Conservation (phyloP, 306 rosid genomes). For the Vachellia pachyceras region DNA sequence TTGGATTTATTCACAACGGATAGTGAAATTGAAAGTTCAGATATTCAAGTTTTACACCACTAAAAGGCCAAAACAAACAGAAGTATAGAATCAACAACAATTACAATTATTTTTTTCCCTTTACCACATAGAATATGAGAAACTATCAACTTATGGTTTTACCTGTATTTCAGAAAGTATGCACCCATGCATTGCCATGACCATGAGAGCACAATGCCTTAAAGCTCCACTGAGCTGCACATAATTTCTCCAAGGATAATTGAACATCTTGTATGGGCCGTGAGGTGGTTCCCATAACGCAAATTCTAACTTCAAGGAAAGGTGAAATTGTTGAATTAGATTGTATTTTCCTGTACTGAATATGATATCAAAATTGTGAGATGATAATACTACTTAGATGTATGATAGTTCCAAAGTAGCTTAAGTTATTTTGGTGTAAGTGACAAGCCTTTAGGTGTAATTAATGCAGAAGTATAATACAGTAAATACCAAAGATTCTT, state of each 20-base stretch:
- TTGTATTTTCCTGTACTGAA: constrained; percentile 1
- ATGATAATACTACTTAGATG: constrained; percentile 13
- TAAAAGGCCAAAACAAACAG: background rate
- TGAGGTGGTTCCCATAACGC: constrained; percentile 90
- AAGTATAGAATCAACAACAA: background rate
- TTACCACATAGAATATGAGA: background rate
- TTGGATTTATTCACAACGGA: background rate
- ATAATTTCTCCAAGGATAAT: constrained; percentile 75
- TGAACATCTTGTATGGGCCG: constrained; percentile 66
- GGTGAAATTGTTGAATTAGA: background rate
- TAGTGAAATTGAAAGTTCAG: background rate
- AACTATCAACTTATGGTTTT: background rate
- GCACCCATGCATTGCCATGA: constrained; percentile 90
- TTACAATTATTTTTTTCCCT: background rate
- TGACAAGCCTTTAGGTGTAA: background rate
- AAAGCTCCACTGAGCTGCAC: constrained; percentile 71
- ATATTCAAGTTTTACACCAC: background rate
- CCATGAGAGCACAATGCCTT: constrained; percentile 84
- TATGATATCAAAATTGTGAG: constrained; percentile 14
- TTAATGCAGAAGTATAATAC: background rate
- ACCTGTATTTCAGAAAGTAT: constrained; percentile 90
- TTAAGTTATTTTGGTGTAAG: too few species aligned
- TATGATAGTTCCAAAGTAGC: background rate
- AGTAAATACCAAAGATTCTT: constrained; percentile 67
- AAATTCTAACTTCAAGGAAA: constrained; percentile 60